Percentiles rank a stretch among this genome's conserved stretches.
Evolutionary conservation across 257 asterid species (phyloP).

Genomic region (Orobanche coerulescens): DNA sequence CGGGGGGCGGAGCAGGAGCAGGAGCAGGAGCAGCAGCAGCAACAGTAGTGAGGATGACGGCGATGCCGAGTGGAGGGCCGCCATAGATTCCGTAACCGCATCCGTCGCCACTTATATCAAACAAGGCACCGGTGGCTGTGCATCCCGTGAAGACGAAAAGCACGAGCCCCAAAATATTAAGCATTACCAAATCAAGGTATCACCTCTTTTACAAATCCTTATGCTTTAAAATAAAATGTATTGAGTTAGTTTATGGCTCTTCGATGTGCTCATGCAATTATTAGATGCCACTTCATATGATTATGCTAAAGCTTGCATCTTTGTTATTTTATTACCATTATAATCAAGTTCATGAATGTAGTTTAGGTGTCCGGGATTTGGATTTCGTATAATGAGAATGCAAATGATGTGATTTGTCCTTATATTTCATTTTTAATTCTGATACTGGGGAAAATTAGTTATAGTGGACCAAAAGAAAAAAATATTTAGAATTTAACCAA

Average conservation of each 20-base stretch:
- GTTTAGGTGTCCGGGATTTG: conserved; percentile 11
- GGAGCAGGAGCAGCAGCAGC: conserved; percentile 41
- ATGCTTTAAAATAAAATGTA: background rate
- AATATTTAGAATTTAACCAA: too few relatives aligned
- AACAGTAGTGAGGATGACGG: conserved; percentile 87
- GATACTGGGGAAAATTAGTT: too few relatives aligned
- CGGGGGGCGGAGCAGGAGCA: conserved; percentile 28
- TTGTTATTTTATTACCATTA: background rate
- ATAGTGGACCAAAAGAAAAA: too few relatives aligned
- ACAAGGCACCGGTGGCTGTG: conserved; percentile 16
- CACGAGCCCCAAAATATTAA: conserved; percentile 41
- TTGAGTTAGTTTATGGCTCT: background rate
- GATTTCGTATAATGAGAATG: background rate
- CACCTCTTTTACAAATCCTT: background rate
- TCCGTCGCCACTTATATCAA: conserved; percentile 25
- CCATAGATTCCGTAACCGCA: conserved; percentile 63
- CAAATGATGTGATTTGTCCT: background rate
- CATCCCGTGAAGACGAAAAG: conserved; percentile 24
- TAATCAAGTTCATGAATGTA: background rate
- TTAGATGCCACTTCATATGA: background rate
- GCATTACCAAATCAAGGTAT: conserved; percentile 71
- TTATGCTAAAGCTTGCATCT: background rate
- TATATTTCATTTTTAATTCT: background rate
- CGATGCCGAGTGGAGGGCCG: conserved; percentile 75
- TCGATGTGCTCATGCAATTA: background rate